phyloP scores from a whole-genome alignment of 2,329 filamentous ascomycete species.

The Leptographium wingfieldii region DNA sequence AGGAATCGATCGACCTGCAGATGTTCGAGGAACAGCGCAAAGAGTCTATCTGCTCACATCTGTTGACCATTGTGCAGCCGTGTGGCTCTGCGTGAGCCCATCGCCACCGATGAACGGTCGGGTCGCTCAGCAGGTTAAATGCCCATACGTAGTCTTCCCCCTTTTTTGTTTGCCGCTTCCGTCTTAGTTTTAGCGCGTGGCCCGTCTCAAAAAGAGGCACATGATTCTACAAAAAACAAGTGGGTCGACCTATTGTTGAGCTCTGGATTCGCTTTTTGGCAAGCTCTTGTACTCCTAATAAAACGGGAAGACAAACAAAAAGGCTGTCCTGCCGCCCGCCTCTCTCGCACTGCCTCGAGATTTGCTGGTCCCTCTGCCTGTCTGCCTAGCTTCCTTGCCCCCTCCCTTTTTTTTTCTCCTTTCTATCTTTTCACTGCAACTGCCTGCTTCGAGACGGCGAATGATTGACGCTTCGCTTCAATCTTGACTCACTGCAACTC shows the following conservation, averaged over 20 bases:
- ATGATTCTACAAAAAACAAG: conserved; percentile 25
- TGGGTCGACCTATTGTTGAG: conserved; percentile 15
- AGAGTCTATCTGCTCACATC: too few relatives aligned
- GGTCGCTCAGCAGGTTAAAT: conserved; percentile 11
- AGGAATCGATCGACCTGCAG: too few relatives aligned
- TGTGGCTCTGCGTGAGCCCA: not conserved
- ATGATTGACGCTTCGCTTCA: too few relatives aligned
- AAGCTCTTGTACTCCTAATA: not conserved
- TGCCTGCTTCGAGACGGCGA: not conserved
- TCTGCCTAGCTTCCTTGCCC: not conserved
- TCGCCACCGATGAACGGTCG: not conserved
- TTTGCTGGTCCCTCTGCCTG: not conserved
- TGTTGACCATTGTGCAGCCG: not conserved
- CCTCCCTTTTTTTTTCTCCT: not conserved
- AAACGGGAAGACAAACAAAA: not conserved
- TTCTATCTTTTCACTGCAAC: not conserved
- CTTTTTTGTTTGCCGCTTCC: conserved; percentile 21
- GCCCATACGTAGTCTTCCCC: not conserved
- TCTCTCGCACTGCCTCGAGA: not conserved
- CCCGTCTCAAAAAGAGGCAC: conserved; percentile 31
- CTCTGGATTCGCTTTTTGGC: not conserved
- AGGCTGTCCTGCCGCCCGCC: not conserved
- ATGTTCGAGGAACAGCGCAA: too few relatives aligned
- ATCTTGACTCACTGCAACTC: too few relatives aligned
- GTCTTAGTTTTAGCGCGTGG: conserved; percentile 24